Evolutionary conservation across 768 basidiomycete species (phyloP).

Genomic region (Naganishia randhawae): DNA sequence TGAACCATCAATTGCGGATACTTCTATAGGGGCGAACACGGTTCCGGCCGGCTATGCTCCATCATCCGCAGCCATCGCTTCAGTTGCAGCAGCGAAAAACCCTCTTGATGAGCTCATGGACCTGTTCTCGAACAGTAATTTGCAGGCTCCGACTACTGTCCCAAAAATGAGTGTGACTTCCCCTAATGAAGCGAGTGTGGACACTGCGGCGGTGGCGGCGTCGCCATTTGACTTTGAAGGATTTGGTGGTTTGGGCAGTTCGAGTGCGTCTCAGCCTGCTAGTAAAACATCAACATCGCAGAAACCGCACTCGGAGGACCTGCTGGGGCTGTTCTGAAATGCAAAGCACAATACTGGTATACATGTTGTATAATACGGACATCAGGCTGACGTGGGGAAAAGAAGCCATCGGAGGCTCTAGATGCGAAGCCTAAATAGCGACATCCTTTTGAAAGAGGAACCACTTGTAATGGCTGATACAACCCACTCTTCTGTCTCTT

Average conservation of each 20-base stretch:
- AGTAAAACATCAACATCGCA: neutral
- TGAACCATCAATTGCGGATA: conserved; percentile 58
- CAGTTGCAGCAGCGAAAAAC: conserved; percentile 71
- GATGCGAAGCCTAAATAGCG: neutral
- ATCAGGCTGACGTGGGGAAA: neutral
- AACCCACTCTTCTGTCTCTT: neutral
- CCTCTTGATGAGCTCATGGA: conserved; percentile 90
- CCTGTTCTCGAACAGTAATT: conserved; percentile 63
- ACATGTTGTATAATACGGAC: conserved; percentile 3
- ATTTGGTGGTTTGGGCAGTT: neutral
- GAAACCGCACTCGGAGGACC: conserved; percentile 13
- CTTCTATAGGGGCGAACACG: conserved; percentile 52
- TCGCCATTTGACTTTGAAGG: conserved; percentile 18
- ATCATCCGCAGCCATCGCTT: conserved; percentile 34
- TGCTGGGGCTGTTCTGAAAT: conserved; percentile 7
- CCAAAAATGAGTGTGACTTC: conserved; percentile 6
- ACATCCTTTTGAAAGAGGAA: neutral
- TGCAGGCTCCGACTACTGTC: conserved; percentile 5
- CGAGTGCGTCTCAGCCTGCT: neutral
- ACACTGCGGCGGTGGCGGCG: conserved; percentile 5
- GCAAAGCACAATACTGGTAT: neutral
- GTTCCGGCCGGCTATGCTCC: conserved; percentile 52
- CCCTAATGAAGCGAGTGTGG: conserved; percentile 2
- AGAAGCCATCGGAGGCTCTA: neutral
- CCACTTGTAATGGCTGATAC: neutral